Conservation (phyloP, 2,329 filamentous ascomycete species). For the Arthrobotrys entomopaga region DNA sequence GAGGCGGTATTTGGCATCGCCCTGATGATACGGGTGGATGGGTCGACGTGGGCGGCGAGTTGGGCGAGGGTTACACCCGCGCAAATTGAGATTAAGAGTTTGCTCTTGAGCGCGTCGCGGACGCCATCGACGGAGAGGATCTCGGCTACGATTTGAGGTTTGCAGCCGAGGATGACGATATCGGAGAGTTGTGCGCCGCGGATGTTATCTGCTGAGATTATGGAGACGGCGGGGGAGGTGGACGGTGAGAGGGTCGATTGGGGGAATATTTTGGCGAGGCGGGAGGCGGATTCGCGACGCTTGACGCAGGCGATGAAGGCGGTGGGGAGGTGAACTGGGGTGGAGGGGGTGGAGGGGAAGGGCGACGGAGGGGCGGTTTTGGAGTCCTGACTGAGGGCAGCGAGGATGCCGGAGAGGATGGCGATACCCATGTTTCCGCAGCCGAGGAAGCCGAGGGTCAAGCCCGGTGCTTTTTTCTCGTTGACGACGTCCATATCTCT, state of each 20-base stretch:
- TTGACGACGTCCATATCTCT: slow-evolving; percentile 26
- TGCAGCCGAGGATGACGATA: slow-evolving; percentile 81
- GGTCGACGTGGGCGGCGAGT: slow-evolving; percentile 70
- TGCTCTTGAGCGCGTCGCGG: slow-evolving; percentile 77
- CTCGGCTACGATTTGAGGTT: slow-evolving; percentile 77
- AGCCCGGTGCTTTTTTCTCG: slow-evolving; percentile 44
- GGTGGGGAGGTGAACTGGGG: slow-evolving; percentile 71
- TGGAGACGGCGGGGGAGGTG: slow-evolving; percentile 67
- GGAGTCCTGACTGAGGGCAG: slow-evolving; percentile 67
- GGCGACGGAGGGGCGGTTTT: slow-evolving; percentile 59
- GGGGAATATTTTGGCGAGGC: slow-evolving; percentile 73
- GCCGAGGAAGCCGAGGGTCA: slow-evolving; percentile 82
- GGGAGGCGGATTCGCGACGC: slow-evolving; percentile 74
- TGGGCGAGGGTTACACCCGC: slow-evolving; percentile 78
- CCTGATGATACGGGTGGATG: slow-evolving; percentile 72
- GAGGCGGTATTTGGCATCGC: slow-evolving; percentile 88
- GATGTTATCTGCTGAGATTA: slow-evolving; percentile 78
- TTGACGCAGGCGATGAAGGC: slow-evolving; percentile 85
- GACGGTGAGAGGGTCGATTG: slow-evolving; percentile 59
- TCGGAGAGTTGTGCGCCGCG: slow-evolving; percentile 74
- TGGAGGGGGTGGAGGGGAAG: slow-evolving; percentile 60
- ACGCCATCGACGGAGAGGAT: slow-evolving; percentile 76
- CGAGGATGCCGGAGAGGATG: slow-evolving; percentile 81
- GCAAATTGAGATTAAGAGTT: slow-evolving; percentile 82
- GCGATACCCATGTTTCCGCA: slow-evolving; percentile 88